phyloP scores from a whole-genome alignment of 78 protist species.

The Andalucia godoyi region DNA sequence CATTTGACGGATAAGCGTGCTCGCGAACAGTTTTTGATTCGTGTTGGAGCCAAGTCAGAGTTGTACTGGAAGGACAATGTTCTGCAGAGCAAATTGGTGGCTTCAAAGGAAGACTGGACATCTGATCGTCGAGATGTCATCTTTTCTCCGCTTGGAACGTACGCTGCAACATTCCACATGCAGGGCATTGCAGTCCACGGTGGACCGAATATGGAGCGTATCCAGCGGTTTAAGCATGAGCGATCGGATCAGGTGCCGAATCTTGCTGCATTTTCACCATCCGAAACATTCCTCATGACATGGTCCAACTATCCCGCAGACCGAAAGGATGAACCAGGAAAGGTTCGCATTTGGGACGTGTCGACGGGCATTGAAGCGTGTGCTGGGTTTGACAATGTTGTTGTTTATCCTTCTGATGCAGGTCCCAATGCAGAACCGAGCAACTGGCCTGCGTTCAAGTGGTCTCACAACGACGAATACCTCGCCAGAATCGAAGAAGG shows the following conservation, averaged over 20 bases:
- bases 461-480: constrained; percentile 66
- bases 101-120: background rate
- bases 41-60: constrained; percentile 30
- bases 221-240: no score
- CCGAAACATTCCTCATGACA: constrained; percentile 61
- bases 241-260: no score
- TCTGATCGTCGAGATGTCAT: background rate
- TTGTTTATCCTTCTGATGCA: no score
- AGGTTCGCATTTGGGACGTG: no score
- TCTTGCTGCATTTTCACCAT: constrained; percentile 72
- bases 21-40: constrained; percentile 37
- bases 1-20: constrained; percentile 9
- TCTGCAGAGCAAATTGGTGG: no score
- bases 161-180: constrained; percentile 76
- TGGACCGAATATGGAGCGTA: constrained; percentile 31
- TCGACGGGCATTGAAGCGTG: no score
- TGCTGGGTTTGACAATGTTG: no score
- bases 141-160: constrained; percentile 82
- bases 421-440: no score
- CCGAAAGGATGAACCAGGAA: background rate
- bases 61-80: constrained; percentile 59
- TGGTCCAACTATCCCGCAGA: constrained; percentile 5
- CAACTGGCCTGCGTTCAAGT: constrained; percentile 63
- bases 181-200: constrained; percentile 76
- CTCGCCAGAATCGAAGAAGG: constrained; percentile 34